Evolutionary conservation across 164 flowering plant genomes (phyloP).

Genomic region (Vitis amurensis): DNA sequence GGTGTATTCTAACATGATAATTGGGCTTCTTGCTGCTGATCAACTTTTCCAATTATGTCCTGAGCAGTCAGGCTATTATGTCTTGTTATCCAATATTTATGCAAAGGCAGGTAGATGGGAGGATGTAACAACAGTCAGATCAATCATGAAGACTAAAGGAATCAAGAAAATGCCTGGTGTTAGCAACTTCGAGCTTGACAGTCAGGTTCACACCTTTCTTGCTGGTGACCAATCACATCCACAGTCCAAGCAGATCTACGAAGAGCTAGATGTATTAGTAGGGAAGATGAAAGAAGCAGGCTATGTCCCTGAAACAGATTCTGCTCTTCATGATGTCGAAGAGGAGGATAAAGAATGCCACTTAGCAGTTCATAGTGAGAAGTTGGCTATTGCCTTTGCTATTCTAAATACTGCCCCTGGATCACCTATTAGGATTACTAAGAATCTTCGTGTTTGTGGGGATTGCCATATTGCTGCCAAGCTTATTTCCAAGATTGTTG

Average conservation of each 20-base stretch:
- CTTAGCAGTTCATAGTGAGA: slow-evolving; percentile 42
- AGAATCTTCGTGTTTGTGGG: slow-evolving; percentile 40
- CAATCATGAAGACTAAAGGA: slow-evolving; percentile 31
- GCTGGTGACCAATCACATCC: slow-evolving; percentile 43
- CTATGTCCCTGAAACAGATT: slow-evolving; percentile 37
- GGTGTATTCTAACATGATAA: slow-evolving; percentile 26
- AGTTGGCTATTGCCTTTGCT: slow-evolving; percentile 37
- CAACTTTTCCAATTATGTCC: slow-evolving; percentile 30
- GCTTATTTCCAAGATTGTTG: slow-evolving; percentile 31
- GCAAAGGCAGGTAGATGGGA: slow-evolving; percentile 47
- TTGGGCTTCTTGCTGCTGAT: slow-evolving; percentile 40
- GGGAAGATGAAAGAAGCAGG: slow-evolving; percentile 41
- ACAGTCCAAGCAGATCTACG: slow-evolving; percentile 30
- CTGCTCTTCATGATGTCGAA: slow-evolving; percentile 47
- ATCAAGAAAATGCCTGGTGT: slow-evolving; percentile 38
- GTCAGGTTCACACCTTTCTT: slow-evolving; percentile 32
- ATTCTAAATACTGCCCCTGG: slow-evolving; percentile 26
- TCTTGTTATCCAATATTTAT: slow-evolving; percentile 39
- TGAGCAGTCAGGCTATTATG: slow-evolving; percentile 42
- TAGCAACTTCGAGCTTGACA: slow-evolving; percentile 36
- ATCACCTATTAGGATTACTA: slow-evolving; percentile 32
- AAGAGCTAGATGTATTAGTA: slow-evolving; percentile 30
- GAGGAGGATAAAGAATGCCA: slow-evolving; percentile 47
- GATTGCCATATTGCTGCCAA: slow-evolving; percentile 43
- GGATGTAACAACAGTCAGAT: slow-evolving; percentile 29